Conservation (phyloP, 495 filamentous ascomycete genomes). For the Opeltia flavorubescens region DNA sequence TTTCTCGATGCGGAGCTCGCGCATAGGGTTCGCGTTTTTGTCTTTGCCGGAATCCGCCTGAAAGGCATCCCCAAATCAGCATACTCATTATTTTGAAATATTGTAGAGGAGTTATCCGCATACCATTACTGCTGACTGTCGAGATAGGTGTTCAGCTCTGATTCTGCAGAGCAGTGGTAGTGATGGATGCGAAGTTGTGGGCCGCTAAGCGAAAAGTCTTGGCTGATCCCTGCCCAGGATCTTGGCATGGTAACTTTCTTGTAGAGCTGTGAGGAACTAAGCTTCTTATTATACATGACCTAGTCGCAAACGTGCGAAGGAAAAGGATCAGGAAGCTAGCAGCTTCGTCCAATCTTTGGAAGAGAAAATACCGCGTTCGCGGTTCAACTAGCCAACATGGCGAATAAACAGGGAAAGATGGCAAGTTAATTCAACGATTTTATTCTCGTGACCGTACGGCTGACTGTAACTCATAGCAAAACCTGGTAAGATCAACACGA, state of each 20-base stretch:
- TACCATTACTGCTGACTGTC: slow-evolving; percentile 5
- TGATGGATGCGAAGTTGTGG: slow-evolving; percentile 3
- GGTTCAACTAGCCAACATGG: slow-evolving; percentile 52
- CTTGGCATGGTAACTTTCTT: neutral
- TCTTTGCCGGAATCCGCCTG: slow-evolving; percentile 45
- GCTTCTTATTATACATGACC: neutral
- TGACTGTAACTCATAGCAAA: slow-evolving; percentile 68
- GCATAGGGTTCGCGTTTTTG: slow-evolving; percentile 93
- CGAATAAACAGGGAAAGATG: slow-evolving; percentile 98
- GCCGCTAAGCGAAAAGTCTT: slow-evolving; percentile 7
- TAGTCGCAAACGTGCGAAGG: neutral
- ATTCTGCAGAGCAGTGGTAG: neutral
- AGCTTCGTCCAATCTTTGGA: slow-evolving; percentile 40
- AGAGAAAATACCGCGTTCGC: slow-evolving; percentile 51
- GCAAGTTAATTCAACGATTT: slow-evolving; percentile 40
- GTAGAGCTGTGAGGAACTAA: neutral
- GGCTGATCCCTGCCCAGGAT: slow-evolving; percentile 4
- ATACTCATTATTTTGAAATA: neutral
- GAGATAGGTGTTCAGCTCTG: neutral
- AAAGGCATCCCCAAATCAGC: neutral
- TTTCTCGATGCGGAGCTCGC: slow-evolving; percentile 99
- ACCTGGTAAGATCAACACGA: slow-evolving; percentile 62
- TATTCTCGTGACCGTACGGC: slow-evolving; percentile 26
- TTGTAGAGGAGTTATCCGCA: neutral
- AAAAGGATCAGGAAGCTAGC: slow-evolving; percentile 1